Base-by-base conservation (phyloP, 1,284 basidiomycete genomes). In the Apiotrichum akiyoshidainum region DNA sequence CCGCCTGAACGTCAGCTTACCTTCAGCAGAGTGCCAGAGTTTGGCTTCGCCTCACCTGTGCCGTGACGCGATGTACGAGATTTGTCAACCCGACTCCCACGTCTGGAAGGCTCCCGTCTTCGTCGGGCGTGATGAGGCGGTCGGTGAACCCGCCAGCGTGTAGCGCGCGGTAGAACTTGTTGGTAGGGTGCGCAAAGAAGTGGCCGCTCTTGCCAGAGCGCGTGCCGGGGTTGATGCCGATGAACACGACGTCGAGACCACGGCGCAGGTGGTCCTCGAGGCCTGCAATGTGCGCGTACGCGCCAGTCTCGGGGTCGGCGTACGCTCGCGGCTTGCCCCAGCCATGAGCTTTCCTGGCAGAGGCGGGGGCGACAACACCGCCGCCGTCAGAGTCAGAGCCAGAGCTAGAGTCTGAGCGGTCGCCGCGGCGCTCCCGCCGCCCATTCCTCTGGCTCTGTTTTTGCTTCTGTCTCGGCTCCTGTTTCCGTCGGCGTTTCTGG, bases 141-240 rank as follows among this genome's bases (percentile, higher is more conserved):
- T 80, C 67, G 0, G 84, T 87, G 12, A 87, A 77, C 3, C 85
- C 85, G 19, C 46, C 33, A 2, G 22, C 47, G 17, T 41, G 41
- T 16, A 52, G n/a, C 12, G 46, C 51, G 22, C 35, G 12, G 74
- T 75, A 79, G 59, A 76, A 79, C 60, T 77, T 77, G 69, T 90
- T 90, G 1, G 84, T 85, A 1, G 84, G 84, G 65, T 86, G 83
- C 1, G 84, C 86, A 68, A 85, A 90, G 70, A 89, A 87, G 70
- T 87, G 85, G 0, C 87, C 87, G 6, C 81, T 76, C 54, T 80
- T 78, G 0, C 86, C 84, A 1, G 85, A 87, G 66, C 73, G 80
- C 55, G 83, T 75, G 1, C 87, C 87, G 16, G 84, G 84, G 67
- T 83, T 87, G 55, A 26, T 41, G 4, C 45, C 54, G 19, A 60